These are phyloP conservation scores for Pisolithus microcarpus DNA, from an alignment of 768 basidiomycete species.

Conservation along the genomic window DNA sequence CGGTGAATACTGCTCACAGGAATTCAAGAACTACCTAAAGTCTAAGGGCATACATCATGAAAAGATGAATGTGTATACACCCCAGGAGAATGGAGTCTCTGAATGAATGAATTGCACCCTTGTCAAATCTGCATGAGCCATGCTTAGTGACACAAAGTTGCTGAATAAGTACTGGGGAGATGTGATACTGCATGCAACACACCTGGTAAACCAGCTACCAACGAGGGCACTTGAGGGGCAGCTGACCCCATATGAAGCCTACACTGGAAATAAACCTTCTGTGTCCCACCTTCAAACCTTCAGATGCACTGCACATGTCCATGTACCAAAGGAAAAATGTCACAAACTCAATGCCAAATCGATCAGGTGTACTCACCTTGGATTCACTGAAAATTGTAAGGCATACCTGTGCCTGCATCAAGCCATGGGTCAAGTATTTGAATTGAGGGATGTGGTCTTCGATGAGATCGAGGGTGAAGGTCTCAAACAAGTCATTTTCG, in stretches of 20 bases:
- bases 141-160: background rate
- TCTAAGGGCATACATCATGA: background rate
- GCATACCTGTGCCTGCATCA: background rate
- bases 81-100: conserved; percentile 1
- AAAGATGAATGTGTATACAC: conserved; percentile 3
- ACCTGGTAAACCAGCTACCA: background rate
- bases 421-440: background rate
- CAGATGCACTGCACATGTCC: conserved; percentile 22
- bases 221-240: conserved; percentile 16
- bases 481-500: background rate
- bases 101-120: conserved; percentile 1
- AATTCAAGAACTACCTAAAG: conserved; percentile 14
- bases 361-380: background rate
- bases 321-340: conserved; percentile 15
- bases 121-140: background rate
- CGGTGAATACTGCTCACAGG: conserved; percentile 20
- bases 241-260: conserved; percentile 12
- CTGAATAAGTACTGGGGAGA: conserved; percentile 1
- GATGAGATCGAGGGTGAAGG: background rate
- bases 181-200: background rate
- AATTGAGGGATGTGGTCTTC: too few relatives aligned
- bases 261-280: conserved; percentile 15
- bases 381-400: background rate
- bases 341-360: conserved; percentile 1
- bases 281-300: conserved; percentile 12